phyloP scores from a whole-genome alignment of 1,139 yeast species.

The Meyerozyma athensensis region DNA sequence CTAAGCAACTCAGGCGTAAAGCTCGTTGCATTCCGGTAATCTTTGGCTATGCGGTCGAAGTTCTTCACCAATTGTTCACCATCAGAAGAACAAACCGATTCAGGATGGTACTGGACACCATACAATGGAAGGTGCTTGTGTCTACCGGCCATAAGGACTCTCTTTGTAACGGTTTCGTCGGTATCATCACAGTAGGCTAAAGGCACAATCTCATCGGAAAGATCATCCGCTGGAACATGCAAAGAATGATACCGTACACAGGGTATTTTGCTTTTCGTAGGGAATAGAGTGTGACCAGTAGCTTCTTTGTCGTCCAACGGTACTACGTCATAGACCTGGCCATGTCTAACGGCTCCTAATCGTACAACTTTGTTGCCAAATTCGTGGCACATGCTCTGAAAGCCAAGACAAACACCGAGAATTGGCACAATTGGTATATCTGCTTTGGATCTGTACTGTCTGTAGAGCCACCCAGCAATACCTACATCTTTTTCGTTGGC shows the following conservation, averaged over 20 bases:
- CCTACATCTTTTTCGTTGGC: slow-evolving; percentile 63
- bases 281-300: slow-evolving; percentile 17
- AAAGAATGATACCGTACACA: slow-evolving; percentile 91
- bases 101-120: slow-evolving; percentile 98
- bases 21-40: slow-evolving; percentile 12
- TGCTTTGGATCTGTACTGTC: slow-evolving; percentile 18
- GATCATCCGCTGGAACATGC: slow-evolving; percentile 40
- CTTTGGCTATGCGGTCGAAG: slow-evolving; percentile 54
- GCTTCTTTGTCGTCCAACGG: slow-evolving; percentile 35
- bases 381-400: slow-evolving; percentile 74
- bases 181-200: slow-evolving; percentile 49
- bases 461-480: slow-evolving; percentile 53
- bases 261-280: slow-evolving; percentile 23
- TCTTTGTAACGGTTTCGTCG: slow-evolving; percentile 9
- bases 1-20: slow-evolving; percentile 3
- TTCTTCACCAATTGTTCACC: slow-evolving; percentile 60
- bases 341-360: slow-evolving; percentile 68
- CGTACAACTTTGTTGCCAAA: slow-evolving; percentile 55
- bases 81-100: slow-evolving; percentile 74
- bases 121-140: slow-evolving; percentile 63
- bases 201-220: slow-evolving; percentile 38
- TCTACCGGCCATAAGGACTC: slow-evolving; percentile 75
- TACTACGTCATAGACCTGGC: slow-evolving; percentile 63
- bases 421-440: slow-evolving; percentile 48
- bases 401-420: slow-evolving; percentile 90